phyloP scores from a whole-genome alignment of 108 stramenopile species.

The Cylindrotheca fusiformis region DNA sequence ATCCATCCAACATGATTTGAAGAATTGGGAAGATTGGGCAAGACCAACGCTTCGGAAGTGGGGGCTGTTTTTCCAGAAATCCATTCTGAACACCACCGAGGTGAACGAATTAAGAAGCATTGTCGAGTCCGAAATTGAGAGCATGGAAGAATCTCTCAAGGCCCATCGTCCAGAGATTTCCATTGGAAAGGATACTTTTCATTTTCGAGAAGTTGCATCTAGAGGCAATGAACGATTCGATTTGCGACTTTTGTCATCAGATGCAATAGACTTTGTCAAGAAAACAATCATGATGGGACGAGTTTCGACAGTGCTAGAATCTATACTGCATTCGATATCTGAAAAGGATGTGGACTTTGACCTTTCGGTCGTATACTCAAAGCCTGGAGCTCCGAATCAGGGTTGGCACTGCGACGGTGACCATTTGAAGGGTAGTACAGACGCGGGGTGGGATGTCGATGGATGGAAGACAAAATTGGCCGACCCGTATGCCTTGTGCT shows the following conservation, averaged over 20 bases:
- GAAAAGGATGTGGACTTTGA: neutral
- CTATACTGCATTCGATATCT: neutral
- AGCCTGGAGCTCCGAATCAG: constrained; percentile 48
- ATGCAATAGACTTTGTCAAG: neutral
- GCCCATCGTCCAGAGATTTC: constrained; percentile 32
- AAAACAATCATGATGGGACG: neutral
- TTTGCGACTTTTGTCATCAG: constrained; percentile 12
- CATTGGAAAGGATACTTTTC: constrained; percentile 41
- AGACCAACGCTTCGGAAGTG: neutral
- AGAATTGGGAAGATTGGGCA: neutral
- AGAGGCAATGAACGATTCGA: constrained; percentile 45
- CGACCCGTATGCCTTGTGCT: constrained; percentile 47
- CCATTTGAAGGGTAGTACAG: constrained; percentile 34
- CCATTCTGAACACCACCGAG: neutral
- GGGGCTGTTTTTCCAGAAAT: neutral
- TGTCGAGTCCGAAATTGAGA: neutral
- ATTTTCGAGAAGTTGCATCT: constrained; percentile 50
- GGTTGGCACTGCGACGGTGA: constrained; percentile 65
- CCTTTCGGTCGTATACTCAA: constrained; percentile 35
- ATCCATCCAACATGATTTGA: neutral
- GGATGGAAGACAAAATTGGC: constrained; percentile 38
- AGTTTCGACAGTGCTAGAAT: neutral
- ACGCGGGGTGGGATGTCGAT: constrained; percentile 29
- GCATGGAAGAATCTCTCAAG: neutral
- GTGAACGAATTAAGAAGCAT: neutral